Conservation (phyloP, 208 protist genomes). For the Trypanosoma platydactyli region DNA sequence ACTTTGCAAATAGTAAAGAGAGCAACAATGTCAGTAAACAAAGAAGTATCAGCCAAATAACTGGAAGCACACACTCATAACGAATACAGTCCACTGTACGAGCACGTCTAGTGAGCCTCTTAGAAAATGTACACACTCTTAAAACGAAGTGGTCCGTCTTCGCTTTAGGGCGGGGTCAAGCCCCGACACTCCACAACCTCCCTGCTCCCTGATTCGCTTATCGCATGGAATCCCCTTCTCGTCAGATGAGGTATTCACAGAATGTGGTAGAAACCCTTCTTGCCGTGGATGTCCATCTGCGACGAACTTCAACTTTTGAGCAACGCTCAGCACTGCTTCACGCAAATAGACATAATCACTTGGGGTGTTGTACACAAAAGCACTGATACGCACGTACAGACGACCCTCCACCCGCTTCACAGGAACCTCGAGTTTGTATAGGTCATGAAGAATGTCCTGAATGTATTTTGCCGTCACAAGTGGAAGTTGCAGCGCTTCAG, state of each 20-base stretch:
- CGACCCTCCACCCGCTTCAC: conserved; percentile 81
- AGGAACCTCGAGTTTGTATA: conserved; percentile 84
- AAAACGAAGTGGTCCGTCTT: conserved; percentile 44
- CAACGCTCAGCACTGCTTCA: conserved; percentile 67
- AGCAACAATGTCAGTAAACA: conserved; percentile 7
- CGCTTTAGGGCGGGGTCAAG: conserved; percentile 49
- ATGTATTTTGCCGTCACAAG: conserved; percentile 75
- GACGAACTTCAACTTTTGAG: conserved; percentile 19
- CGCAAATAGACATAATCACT: conserved; percentile 83
- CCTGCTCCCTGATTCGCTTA: conserved; percentile 55
- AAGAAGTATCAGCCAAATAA: background rate
- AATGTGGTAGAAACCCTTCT: background rate
- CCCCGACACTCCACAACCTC: conserved; percentile 54
- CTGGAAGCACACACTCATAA: conserved; percentile 19
- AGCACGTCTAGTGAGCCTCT: too few relatives aligned
- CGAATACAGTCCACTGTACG: too few relatives aligned
- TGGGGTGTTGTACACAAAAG: conserved; percentile 88
- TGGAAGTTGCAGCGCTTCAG: conserved; percentile 61
- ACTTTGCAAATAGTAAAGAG: conserved; percentile 27
- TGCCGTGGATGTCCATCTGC: background rate
- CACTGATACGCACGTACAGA: conserved; percentile 85
- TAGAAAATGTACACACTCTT: background rate
- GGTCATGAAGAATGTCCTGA: conserved; percentile 74
- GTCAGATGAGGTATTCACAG: background rate
- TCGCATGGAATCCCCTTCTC: conserved; percentile 38